A percentile compares a stretch with the other conserved stretches of the same genome.
Conservation (phyloP, 2,329 filamentous ascomycete species). For the Seiridium cupressi region DNA sequence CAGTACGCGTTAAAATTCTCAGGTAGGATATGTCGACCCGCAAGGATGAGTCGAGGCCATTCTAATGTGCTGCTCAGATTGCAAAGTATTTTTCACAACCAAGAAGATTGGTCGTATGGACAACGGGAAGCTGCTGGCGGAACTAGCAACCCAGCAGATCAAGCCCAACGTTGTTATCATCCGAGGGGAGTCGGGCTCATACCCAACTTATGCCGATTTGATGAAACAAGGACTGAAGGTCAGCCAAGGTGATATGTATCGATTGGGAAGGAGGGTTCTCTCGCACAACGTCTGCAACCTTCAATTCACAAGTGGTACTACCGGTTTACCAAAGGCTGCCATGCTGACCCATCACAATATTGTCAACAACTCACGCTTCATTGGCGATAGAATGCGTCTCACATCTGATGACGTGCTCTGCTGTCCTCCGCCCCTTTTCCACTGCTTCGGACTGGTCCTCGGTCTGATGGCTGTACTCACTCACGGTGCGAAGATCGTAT, state of each 20-base stretch:
- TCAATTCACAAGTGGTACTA: conserved; percentile 75
- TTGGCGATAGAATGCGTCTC: conserved; percentile 72
- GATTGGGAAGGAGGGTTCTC: conserved; percentile 53
- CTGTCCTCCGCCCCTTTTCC: conserved; percentile 81
- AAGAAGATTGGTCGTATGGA: conserved; percentile 65
- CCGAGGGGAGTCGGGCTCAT: conserved; percentile 51
- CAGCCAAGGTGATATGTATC: conserved; percentile 48
- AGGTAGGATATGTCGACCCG: conserved; percentile 39
- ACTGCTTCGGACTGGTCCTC: conserved; percentile 80
- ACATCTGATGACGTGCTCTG: conserved; percentile 67
- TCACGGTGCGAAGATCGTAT: conserved; percentile 74
- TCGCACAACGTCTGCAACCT: conserved; percentile 70
- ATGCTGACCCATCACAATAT: conserved; percentile 70
- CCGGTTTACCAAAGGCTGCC: conserved; percentile 69
- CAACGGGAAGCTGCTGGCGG: conserved; percentile 57
- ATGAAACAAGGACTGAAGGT: conserved; percentile 49
- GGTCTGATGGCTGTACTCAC: conserved; percentile 71
- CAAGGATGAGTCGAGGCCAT: conserved; percentile 1
- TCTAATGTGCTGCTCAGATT: conserved; percentile 43
- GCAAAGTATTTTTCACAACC: conserved; percentile 72
- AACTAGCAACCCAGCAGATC: conserved; percentile 45
- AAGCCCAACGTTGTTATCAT: conserved; percentile 58
- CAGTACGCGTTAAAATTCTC: conserved; percentile 70
- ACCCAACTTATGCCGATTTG: conserved; percentile 59
- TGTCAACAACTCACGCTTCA: conserved; percentile 67